These are phyloP conservation scores for Eucalyptus coolabah DNA, from an alignment of 345 rosid species.

Conservation along the genomic window DNA sequence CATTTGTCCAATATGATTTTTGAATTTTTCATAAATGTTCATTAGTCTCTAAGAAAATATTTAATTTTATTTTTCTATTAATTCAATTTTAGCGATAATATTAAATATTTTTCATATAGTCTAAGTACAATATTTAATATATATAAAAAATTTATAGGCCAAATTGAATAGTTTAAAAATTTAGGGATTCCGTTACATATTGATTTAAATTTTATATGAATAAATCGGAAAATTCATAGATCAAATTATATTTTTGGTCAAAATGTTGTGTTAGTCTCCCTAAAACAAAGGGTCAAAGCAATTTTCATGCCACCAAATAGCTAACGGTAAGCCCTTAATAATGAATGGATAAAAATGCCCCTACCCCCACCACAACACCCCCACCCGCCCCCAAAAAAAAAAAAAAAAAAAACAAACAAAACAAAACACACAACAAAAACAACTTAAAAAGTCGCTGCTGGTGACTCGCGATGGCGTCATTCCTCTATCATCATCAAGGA, in stretches of 20 bases:
- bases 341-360: no score
- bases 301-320: not conserved
- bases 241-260: not conserved
- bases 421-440: no score
- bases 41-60: not conserved
- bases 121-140: no score
- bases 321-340: no score
- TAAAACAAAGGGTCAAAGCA: not conserved
- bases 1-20: not conserved
- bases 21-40: not conserved
- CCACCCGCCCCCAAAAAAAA: no score
- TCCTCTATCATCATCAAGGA: slow-evolving; percentile 40
- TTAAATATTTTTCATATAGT: no score
- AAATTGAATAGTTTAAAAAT: not conserved
- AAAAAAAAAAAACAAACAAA: no score
- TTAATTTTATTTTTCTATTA: no score
- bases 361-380: no score
- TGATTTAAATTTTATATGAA: not conserved
- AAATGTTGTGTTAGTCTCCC: not conserved
- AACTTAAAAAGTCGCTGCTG: not conserved
- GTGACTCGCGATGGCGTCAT: not conserved
- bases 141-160: not conserved
- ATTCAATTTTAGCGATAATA: not conserved
- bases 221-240: not conserved
- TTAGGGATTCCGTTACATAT: not conserved